Conservation (phyloP, 2,329 filamentous ascomycete species). For the Gnomoniopsis sp. region DNA sequence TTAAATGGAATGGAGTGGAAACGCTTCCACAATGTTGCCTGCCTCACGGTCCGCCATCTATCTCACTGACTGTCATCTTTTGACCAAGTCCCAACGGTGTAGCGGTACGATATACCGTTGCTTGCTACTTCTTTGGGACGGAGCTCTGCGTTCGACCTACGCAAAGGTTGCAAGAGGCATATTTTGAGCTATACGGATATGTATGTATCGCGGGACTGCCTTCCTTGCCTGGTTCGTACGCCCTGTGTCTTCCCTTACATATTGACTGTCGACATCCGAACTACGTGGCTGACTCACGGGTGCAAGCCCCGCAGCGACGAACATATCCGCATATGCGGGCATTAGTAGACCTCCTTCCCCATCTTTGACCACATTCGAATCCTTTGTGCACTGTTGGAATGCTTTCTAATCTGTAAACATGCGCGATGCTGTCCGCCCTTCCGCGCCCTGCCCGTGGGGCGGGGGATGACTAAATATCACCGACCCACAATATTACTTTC, state of each 20-base stretch:
- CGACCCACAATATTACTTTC: too few relatives aligned
- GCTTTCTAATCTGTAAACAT: too few relatives aligned
- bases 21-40: background rate
- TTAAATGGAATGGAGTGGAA: background rate
- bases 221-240: background rate
- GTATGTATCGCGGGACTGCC: background rate
- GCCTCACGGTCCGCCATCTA: background rate
- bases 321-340: too few relatives aligned
- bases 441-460: too few relatives aligned
- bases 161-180: slow-evolving; percentile 9
- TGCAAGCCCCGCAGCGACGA: too few relatives aligned
- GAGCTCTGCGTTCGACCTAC: background rate
- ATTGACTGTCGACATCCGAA: too few relatives aligned
- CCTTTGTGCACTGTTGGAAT: too few relatives aligned
- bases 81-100: background rate
- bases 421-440: too few relatives aligned
- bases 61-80: background rate
- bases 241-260: background rate
- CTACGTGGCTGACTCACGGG: too few relatives aligned
- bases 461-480: too few relatives aligned
- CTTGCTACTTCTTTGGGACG: background rate
- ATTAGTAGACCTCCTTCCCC: too few relatives aligned
- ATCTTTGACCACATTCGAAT: too few relatives aligned
- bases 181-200: background rate
- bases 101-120: background rate